These are phyloP conservation scores for Arctium minus DNA, from an alignment of 129 eudicot species.

Conservation along the genomic window DNA sequence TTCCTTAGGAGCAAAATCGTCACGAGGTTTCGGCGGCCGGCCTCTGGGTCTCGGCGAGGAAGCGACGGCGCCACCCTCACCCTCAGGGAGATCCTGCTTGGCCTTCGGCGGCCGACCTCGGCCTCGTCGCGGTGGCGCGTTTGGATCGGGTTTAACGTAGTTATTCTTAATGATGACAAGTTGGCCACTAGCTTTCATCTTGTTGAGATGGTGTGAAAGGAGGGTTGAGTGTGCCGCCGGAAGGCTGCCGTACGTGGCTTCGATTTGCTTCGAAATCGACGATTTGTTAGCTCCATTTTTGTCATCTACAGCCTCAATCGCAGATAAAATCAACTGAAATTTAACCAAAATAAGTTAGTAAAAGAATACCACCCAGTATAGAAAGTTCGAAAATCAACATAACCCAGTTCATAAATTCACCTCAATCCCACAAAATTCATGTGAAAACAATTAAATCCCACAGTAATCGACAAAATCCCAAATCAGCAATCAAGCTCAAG, in stretches of 20 bases:
- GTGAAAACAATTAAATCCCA: not conserved
- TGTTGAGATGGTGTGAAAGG: slow-evolving; percentile 62
- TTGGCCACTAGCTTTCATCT: slow-evolving; percentile 57
- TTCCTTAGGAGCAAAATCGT: slow-evolving; percentile 22
- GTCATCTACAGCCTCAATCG: slow-evolving; percentile 44
- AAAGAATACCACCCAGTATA: not conserved
- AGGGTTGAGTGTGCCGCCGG: slow-evolving; percentile 65
- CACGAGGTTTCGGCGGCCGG: slow-evolving; percentile 54
- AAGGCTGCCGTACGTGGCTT: slow-evolving; percentile 43
- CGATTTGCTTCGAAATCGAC: slow-evolving; percentile 57
- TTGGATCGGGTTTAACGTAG: slow-evolving; percentile 53
- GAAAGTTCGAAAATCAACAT: not conserved
- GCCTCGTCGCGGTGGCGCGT: slow-evolving; percentile 55
- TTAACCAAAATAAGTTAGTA: not conserved
- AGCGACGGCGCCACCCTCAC: not conserved
- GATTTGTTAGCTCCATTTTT: slow-evolving; percentile 53
- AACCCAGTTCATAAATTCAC: not conserved
- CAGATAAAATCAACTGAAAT: slow-evolving; percentile 56
- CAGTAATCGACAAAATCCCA: not conserved
- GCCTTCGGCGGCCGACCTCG: slow-evolving; percentile 79
- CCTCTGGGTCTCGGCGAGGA: slow-evolving; percentile 59
- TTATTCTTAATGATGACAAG: slow-evolving; percentile 48
- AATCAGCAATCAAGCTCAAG: not conserved
- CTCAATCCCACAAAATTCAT: not conserved
- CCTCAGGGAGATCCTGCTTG: slow-evolving; percentile 31